Conservation (phyloP, 2,329 filamentous ascomycete species). For the Ophiocordyceps camponoti-leonardi region DNA sequence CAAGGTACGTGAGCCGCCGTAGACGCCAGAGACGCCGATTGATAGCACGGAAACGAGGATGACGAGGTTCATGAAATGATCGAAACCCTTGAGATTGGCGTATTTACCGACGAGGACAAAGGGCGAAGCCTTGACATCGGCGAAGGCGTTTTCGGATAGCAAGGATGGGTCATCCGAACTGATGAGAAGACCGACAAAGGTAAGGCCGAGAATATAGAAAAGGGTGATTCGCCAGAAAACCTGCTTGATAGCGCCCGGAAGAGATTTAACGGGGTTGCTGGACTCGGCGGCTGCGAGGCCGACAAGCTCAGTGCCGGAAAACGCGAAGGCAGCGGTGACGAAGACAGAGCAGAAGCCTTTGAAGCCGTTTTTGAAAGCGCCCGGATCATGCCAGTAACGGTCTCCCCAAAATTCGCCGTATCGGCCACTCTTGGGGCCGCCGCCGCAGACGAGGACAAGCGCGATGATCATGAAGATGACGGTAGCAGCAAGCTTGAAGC, state of each 20-base stretch:
- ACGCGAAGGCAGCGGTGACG: conserved; percentile 51
- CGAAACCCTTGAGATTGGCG: conserved; percentile 24
- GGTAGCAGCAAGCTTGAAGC: conserved; percentile 35
- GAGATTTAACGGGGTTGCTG: conserved; percentile 44
- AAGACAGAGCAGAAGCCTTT: conserved; percentile 51
- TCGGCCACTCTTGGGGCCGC: conserved; percentile 26
- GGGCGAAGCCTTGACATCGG: conserved; percentile 22
- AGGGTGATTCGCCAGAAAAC: conserved; percentile 32
- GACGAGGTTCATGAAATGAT: conserved; percentile 32
- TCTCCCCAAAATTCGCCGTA: conserved; percentile 23
- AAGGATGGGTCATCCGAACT: conserved; percentile 21
- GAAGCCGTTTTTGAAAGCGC: conserved; percentile 47
- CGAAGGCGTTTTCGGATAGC: conserved; percentile 12
- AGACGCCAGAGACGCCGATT: conserved; percentile 33
- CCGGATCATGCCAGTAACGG: conserved; percentile 22
- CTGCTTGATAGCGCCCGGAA: conserved; percentile 64
- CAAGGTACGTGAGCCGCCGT: conserved; percentile 34
- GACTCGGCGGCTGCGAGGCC: conserved; percentile 52
- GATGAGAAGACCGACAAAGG: conserved; percentile 26
- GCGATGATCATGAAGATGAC: conserved; percentile 28
- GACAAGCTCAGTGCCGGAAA: conserved; percentile 48
- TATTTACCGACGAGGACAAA: conserved; percentile 30
- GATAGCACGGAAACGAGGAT: conserved; percentile 33
- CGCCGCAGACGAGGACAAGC: conserved; percentile 36
- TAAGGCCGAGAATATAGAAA: conserved; percentile 27